phyloP scores from a whole-genome alignment of 352 stramenopile genomes.

The Globisporangium polare region DNA sequence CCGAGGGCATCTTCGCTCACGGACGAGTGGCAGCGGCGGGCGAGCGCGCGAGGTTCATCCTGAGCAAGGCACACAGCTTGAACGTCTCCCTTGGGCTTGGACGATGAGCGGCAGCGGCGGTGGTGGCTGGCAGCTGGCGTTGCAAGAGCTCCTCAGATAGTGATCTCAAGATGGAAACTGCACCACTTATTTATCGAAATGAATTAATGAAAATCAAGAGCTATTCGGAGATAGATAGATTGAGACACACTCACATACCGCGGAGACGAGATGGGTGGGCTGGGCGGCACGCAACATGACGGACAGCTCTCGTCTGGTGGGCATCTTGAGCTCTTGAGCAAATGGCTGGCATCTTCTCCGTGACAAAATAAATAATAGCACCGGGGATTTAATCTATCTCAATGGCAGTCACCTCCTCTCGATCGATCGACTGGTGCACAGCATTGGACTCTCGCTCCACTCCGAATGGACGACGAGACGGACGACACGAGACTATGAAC shows the following conservation, averaged over 20 bases:
- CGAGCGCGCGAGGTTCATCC: slow-evolving; percentile 74
- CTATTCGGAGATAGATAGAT: slow-evolving; percentile 10
- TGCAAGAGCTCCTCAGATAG: not conserved
- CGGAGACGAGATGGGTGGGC: not conserved
- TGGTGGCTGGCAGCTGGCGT: not conserved
- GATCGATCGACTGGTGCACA: slow-evolving; percentile 4
- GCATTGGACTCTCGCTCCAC: not conserved
- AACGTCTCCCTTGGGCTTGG: slow-evolving; percentile 52
- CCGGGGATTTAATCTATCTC: slow-evolving; percentile 14
- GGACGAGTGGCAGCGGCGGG: slow-evolving; percentile 55
- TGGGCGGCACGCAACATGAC: not conserved
- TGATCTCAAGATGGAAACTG: not conserved
- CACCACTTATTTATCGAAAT: slow-evolving; percentile 12
- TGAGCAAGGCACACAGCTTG: slow-evolving; percentile 64
- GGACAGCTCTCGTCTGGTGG: not conserved
- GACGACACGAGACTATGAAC: slow-evolving; percentile 4
- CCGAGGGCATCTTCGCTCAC: slow-evolving; percentile 52
- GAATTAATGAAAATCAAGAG: slow-evolving; percentile 13
- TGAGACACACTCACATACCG: slow-evolving; percentile 5
- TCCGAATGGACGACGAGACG: not conserved
- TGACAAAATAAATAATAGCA: slow-evolving; percentile 18
- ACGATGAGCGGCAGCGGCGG: slow-evolving; percentile 21
- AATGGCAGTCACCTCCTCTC: slow-evolving; percentile 12
- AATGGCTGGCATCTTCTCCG: not conserved
- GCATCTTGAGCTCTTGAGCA: not conserved